These are phyloP conservation scores for Euphorbia celastroides DNA, from an alignment of 441 rosid species.

Conservation along the genomic window DNA sequence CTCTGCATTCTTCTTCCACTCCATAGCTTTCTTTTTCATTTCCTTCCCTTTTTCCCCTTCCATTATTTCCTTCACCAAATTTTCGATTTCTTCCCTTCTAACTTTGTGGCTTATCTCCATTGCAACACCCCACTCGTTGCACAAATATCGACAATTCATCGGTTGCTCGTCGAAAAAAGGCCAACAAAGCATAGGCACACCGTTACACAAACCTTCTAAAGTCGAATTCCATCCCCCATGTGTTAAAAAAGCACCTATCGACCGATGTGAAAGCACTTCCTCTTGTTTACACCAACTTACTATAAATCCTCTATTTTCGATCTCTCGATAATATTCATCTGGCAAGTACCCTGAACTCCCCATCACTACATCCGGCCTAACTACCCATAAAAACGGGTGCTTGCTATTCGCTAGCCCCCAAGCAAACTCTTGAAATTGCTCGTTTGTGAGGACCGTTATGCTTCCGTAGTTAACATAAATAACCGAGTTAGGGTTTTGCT, in stretches of 20 bases:
- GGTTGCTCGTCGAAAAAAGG: constrained; percentile 31
- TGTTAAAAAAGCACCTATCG: constrained; percentile 24
- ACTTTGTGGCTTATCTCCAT: constrained; percentile 23
- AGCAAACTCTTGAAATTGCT: constrained; percentile 33
- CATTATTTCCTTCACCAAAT: constrained; percentile 27
- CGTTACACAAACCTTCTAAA: constrained; percentile 15
- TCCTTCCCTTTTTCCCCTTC: constrained; percentile 21
- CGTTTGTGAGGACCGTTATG: constrained; percentile 21
- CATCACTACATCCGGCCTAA: constrained; percentile 28
- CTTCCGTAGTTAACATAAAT: constrained; percentile 35
- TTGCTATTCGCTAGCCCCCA: constrained; percentile 27
- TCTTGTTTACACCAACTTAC: constrained; percentile 30
- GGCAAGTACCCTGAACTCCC: constrained; percentile 19
- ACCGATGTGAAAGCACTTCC: constrained; percentile 17
- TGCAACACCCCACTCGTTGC: constrained; percentile 27
- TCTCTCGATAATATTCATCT: constrained; percentile 17
- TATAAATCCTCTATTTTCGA: constrained; percentile 27
- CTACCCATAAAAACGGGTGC: constrained; percentile 31
- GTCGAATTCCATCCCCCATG: constrained; percentile 32
- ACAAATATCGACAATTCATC: constrained; percentile 28
- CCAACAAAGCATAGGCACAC: constrained; percentile 29
- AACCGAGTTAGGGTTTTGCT: constrained; percentile 17
- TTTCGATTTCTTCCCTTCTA: constrained; percentile 21
- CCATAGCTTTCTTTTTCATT: constrained; percentile 21
- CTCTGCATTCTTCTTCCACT: constrained; percentile 27